Percentiles rank a stretch among this genome's conserved stretches.
Conservation (phyloP, 345 rosid genomes). For the Abelmoschus esculentus region DNA sequence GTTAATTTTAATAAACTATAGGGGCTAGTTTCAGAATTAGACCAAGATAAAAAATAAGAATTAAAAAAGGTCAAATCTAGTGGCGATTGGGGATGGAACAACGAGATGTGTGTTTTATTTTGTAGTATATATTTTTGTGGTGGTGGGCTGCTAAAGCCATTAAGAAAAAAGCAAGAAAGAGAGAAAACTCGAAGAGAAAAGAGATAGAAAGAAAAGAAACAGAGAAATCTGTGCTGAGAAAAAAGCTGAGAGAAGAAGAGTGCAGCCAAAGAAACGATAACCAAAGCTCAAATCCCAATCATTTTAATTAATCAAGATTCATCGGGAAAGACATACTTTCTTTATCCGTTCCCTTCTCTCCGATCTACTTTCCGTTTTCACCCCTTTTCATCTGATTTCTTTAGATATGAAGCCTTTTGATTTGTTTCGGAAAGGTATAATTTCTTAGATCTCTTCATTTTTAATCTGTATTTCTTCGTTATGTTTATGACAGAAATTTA, state of each 20-base stretch:
- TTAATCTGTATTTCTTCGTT: background rate
- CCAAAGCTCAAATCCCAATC: constrained; percentile 25
- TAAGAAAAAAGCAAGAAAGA: background rate
- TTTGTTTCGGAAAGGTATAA: constrained; percentile 63
- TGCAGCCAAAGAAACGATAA: background rate
- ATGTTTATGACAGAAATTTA: background rate
- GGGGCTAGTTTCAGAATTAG: too few species aligned
- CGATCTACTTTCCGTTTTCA: background rate
- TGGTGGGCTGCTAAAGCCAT: constrained; percentile 20
- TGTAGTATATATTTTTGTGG: constrained; percentile 28
- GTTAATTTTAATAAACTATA: too few species aligned
- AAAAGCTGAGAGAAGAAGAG: constrained; percentile 9
- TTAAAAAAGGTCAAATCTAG: constrained; percentile 32
- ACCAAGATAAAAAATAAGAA: too few species aligned
- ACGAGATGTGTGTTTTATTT: too few species aligned
- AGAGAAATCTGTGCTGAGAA: background rate
- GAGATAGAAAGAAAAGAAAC: background rate
- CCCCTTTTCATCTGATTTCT: constrained; percentile 15
- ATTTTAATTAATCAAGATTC: background rate
- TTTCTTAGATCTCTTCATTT: constrained; percentile 4
- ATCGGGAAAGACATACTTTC: background rate
- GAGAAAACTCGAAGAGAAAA: too few species aligned
- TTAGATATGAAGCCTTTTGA: constrained; percentile 55
- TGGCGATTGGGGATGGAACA: constrained; percentile 26
- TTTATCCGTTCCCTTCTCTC: background rate